Percentiles rank a stretch among this genome's conserved stretches.
Evolutionary conservation across 495 filamentous ascomycete species (phyloP).

Genomic region (Podospora pseudocomata): DNA sequence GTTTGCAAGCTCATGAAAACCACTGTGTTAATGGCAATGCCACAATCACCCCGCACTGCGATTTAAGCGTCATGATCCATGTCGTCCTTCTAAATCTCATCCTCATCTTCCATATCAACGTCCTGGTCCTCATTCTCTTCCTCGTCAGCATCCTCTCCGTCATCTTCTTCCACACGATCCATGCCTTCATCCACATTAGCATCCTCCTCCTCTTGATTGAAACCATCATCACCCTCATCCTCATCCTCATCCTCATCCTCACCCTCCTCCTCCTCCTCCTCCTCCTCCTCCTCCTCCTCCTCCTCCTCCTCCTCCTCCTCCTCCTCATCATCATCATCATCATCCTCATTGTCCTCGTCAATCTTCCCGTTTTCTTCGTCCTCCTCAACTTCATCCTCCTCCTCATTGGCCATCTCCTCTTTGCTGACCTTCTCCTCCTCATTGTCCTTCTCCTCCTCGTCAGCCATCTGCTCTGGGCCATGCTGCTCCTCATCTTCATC

Average conservation of each 20-base stretch:
- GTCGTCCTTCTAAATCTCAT: neutral
- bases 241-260: no score
- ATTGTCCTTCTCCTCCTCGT: neutral
- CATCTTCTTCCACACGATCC: neutral
- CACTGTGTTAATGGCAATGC: no score
- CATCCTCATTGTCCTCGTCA: neutral
- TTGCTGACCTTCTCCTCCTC: neutral
- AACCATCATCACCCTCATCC: no score
- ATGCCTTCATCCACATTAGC: no score
- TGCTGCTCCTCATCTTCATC: neutral
- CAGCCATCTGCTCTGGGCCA: no score
- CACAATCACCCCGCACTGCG: neutral
- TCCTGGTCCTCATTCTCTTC: neutral
- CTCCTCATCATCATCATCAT: neutral
- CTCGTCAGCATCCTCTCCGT: neutral
- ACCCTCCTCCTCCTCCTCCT: neutral
- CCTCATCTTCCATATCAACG: neutral
- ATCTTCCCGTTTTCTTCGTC: neutral
- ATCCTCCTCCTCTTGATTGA: no score
- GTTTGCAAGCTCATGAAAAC: neutral
- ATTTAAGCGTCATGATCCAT: neutral
- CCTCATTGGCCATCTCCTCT: neutral
- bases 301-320: neutral
- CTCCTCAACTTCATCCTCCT: neutral
- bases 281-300: neutral